phyloP scores from a whole-genome alignment of 805 yeast species.

The Pichia membranifaciens region DNA sequence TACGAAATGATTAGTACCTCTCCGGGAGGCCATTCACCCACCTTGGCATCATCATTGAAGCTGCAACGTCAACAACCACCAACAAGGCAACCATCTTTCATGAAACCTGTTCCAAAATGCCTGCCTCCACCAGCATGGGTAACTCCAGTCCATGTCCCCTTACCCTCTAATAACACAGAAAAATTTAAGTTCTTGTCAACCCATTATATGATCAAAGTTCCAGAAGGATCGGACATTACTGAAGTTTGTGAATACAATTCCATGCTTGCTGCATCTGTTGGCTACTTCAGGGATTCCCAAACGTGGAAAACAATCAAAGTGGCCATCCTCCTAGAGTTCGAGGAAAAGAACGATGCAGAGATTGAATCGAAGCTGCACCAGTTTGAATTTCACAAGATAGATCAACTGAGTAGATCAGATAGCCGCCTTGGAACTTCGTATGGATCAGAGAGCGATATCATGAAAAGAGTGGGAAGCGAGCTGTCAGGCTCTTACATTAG shows the following conservation, averaged over 20 bases:
- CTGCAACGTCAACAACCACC: conserved; percentile 17
- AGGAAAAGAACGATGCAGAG: conserved; percentile 10
- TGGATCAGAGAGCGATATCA: conserved; percentile 16
- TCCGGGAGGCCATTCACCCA: conserved; percentile 4
- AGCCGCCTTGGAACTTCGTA: conserved; percentile 19
- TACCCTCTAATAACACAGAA: conserved; percentile 37
- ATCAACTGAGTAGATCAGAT: conserved; percentile 16
- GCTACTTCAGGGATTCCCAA: conserved; percentile 50
- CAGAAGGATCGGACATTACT: conserved; percentile 43
- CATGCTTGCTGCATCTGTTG: conserved; percentile 46
- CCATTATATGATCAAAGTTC: conserved; percentile 41
- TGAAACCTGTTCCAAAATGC: conserved; percentile 2
- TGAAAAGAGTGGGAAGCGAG: not conserved
- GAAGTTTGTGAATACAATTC: conserved; percentile 58
- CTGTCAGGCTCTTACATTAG: not conserved
- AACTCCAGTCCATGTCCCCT: conserved; percentile 38
- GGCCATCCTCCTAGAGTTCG: conserved; percentile 35
- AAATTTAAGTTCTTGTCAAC: conserved; percentile 44
- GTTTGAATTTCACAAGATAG: conserved; percentile 15
- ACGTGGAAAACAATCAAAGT: conserved; percentile 56
- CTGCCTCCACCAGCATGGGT: conserved; percentile 28
- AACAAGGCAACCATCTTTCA: conserved; percentile 17
- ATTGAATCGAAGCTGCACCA: conserved; percentile 11
- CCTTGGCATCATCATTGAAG: conserved; percentile 9
- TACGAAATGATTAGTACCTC: conserved; percentile 2